These are phyloP conservation scores for Scutellaria minor DNA, from an alignment of 257 asterid species.

Conservation along the genomic window DNA sequence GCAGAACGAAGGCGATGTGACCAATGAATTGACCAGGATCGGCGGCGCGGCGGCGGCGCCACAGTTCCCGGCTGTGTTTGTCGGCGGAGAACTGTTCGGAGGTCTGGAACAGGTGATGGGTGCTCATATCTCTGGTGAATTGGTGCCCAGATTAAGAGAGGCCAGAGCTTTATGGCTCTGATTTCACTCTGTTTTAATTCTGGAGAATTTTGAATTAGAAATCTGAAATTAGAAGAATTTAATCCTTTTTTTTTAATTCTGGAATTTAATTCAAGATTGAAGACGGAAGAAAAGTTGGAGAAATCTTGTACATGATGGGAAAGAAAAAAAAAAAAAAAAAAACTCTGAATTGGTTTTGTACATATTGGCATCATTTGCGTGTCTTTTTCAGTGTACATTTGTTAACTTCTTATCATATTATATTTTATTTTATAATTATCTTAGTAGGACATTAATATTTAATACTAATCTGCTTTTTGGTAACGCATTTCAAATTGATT, in stretches of 20 bases:
- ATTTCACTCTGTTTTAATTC: slow-evolving; percentile 18
- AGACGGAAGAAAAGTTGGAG: not conserved
- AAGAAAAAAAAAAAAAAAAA: not conserved
- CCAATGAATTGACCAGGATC: slow-evolving; percentile 37
- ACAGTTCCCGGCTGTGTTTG: slow-evolving; percentile 72
- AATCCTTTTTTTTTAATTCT: not conserved
- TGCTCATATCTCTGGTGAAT: slow-evolving; percentile 78
- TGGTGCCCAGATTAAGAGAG: slow-evolving; percentile 71
- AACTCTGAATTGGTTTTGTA: slow-evolving; percentile 29
- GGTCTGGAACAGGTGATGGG: slow-evolving; percentile 78
- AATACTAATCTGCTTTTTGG: too few relatives aligned
- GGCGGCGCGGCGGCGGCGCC: slow-evolving; percentile 24
- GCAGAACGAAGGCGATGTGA: slow-evolving; percentile 46
- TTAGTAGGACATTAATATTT: not conserved
- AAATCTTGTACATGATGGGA: slow-evolving; percentile 11
- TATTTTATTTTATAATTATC: not conserved
- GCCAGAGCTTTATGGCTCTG: slow-evolving; percentile 91
- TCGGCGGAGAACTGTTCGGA: slow-evolving; percentile 81
- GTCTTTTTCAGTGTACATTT: slow-evolving; percentile 1
- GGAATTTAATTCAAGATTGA: not conserved
- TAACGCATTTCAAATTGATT: not conserved
- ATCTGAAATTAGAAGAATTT: not conserved
- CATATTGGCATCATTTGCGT: slow-evolving; percentile 15
- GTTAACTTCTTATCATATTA: not conserved
- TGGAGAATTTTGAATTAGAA: slow-evolving; percentile 17